Conservation (phyloP, 176 grass and related monocot species). For the Paspalum vaginatum region DNA sequence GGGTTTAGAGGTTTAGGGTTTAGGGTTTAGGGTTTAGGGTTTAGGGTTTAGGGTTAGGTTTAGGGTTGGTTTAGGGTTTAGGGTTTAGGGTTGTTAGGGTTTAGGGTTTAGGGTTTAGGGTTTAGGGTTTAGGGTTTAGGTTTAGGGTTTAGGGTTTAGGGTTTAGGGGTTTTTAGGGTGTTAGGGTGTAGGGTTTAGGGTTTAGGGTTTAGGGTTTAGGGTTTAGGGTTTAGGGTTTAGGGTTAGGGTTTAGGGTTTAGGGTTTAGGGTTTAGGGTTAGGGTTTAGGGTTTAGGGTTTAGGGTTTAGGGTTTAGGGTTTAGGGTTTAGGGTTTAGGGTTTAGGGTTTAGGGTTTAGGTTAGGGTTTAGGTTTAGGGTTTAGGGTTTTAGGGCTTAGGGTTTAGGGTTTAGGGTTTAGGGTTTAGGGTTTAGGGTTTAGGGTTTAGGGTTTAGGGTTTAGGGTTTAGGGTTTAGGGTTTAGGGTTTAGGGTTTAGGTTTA, state of each 20-base stretch:
- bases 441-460: slow-evolving; percentile 25
- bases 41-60: slow-evolving; percentile 39
- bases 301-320: slow-evolving; percentile 37
- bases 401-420: slow-evolving; percentile 37
- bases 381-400: slow-evolving; percentile 22
- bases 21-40: no score
- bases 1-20: no score
- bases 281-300: slow-evolving; percentile 26
- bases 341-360: neutral
- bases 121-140: slow-evolving; percentile 33
- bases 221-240: slow-evolving; percentile 40
- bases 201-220: slow-evolving; percentile 31
- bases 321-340: slow-evolving; percentile 8
- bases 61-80: slow-evolving; percentile 30
- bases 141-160: slow-evolving; percentile 34
- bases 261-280: slow-evolving; percentile 38
- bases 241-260: slow-evolving; percentile 47
- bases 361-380: slow-evolving; percentile 36
- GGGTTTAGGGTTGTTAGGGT: neutral
- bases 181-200: slow-evolving; percentile 12
- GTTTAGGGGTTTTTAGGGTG: slow-evolving; percentile 8
- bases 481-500: slow-evolving; percentile 10
- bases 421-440: slow-evolving; percentile 30
- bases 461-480: slow-evolving; percentile 16
- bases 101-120: slow-evolving; percentile 17